phyloP scores from a whole-genome alignment of 2,329 filamentous ascomycete species.

The Zymoseptoria passerinii region DNA sequence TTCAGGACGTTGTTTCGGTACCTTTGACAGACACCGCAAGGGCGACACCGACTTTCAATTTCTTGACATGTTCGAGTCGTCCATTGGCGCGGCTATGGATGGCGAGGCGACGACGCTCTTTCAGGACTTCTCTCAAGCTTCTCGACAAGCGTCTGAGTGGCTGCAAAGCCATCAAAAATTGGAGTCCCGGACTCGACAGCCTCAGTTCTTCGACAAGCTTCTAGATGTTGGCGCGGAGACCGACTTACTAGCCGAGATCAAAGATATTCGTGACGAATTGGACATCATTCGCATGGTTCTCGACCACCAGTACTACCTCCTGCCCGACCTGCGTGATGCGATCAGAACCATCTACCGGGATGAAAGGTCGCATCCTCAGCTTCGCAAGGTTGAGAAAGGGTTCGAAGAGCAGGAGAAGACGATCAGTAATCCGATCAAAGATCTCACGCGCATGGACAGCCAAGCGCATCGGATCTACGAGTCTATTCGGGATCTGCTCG shows the following conservation, averaged over 20 bases:
- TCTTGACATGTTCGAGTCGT: slow-evolving; percentile 59
- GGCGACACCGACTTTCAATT: slow-evolving; percentile 52
- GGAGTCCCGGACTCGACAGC: slow-evolving; percentile 18
- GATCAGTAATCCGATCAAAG: slow-evolving; percentile 40
- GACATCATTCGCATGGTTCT: slow-evolving; percentile 52
- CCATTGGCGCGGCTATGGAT: slow-evolving; percentile 46
- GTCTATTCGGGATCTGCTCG: slow-evolving; percentile 54
- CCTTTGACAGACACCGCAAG: slow-evolving; percentile 46
- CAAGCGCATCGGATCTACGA: slow-evolving; percentile 54
- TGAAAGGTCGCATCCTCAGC: slow-evolving; percentile 30
- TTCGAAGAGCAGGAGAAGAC: slow-evolving; percentile 50
- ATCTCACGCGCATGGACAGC: slow-evolving; percentile 56
- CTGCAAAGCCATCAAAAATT: slow-evolving; percentile 13
- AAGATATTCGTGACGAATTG: slow-evolving; percentile 60
- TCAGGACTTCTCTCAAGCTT: slow-evolving; percentile 51
- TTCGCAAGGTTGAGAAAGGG: slow-evolving; percentile 40
- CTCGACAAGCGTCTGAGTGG: slow-evolving; percentile 43
- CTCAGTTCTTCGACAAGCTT: slow-evolving; percentile 46
- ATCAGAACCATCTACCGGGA: slow-evolving; percentile 34
- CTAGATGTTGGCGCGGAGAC: slow-evolving; percentile 55
- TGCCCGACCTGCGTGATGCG: slow-evolving; percentile 40
- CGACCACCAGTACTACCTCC: slow-evolving; percentile 41
- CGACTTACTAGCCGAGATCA: slow-evolving; percentile 53
- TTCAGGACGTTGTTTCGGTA: slow-evolving; percentile 38
- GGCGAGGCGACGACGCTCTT: slow-evolving; percentile 45